Evolutionary conservation across 192 early-diverging fungal genomes (phyloP).

Genomic region (Coemansia furcata): DNA sequence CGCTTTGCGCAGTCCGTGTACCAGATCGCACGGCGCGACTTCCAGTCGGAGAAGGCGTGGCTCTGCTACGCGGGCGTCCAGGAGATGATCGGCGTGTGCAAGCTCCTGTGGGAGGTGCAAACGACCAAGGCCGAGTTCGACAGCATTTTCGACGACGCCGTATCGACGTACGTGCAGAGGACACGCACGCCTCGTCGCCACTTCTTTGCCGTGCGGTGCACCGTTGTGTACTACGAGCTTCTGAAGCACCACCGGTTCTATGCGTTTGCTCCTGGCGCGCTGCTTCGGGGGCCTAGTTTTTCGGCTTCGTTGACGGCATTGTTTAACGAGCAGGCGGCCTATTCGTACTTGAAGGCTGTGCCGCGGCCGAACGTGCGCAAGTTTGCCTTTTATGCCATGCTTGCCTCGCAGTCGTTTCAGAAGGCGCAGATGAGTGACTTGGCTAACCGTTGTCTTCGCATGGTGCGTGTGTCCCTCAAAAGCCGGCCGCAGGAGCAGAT

Average conservation of each 20-base stretch:
- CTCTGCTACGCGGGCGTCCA: conserved; percentile 74
- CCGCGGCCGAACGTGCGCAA: conserved; percentile 72
- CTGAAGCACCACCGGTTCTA: conserved; percentile 69
- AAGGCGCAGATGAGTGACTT: conserved; percentile 73
- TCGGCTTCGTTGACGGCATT: conserved; percentile 1
- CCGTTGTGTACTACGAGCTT: conserved; percentile 79
- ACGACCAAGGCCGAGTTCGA: conserved; percentile 55
- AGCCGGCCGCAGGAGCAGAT: neutral
- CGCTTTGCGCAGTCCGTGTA: conserved; percentile 86
- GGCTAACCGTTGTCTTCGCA: conserved; percentile 75
- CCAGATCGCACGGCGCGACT: conserved; percentile 86
- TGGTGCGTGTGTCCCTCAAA: conserved; percentile 36
- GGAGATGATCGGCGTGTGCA: conserved; percentile 91
- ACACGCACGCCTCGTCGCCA: conserved; percentile 49
- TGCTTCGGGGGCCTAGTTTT: conserved; percentile 36
- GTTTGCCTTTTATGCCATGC: conserved; percentile 85
- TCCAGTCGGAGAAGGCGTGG: conserved; percentile 73
- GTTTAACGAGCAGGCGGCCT: conserved; percentile 88
- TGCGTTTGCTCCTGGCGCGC: conserved; percentile 64
- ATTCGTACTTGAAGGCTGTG: conserved; percentile 65
- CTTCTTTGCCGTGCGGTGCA: conserved; percentile 69
- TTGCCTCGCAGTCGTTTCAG: conserved; percentile 81
- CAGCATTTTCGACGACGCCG: conserved; percentile 68
- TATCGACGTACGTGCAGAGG: conserved; percentile 64
- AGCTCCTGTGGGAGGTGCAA: conserved; percentile 64